Evolutionary conservation across 495 filamentous ascomycete genomes (phyloP).

Genomic region (Parmelia sp.): DNA sequence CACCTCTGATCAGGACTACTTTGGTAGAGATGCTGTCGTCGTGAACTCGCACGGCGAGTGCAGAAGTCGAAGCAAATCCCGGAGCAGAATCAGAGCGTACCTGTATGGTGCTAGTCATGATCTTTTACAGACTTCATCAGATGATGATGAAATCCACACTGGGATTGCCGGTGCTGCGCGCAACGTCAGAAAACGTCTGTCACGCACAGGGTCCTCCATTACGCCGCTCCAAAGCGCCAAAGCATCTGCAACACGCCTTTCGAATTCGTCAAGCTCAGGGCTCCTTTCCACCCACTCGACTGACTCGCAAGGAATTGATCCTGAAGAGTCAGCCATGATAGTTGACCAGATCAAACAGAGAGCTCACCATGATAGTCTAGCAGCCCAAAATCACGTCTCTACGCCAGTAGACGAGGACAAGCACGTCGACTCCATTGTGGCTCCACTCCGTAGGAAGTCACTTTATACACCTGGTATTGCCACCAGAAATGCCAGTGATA

Average conservation of each 20-base stretch:
- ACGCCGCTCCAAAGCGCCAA: constrained; percentile 22
- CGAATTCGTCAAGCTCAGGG: constrained; percentile 16
- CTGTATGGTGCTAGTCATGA: constrained; percentile 23
- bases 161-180: constrained; percentile 16
- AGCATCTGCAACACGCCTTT: constrained; percentile 22
- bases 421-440: constrained; percentile 30
- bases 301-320: constrained; percentile 15
- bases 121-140: constrained; percentile 17
- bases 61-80: constrained; percentile 24
- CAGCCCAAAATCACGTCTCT: constrained; percentile 25
- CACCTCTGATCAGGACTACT: constrained; percentile 24
- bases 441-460: constrained; percentile 43
- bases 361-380: constrained; percentile 24
- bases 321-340: constrained; percentile 20
- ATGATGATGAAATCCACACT: constrained; percentile 22
- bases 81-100: constrained; percentile 25
- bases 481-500: constrained; percentile 38
- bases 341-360: constrained; percentile 26
- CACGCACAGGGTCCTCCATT: constrained; percentile 20
- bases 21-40: constrained; percentile 18
- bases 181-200: constrained; percentile 21
- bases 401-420: constrained; percentile 26
- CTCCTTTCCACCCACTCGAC: constrained; percentile 5
- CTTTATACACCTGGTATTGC: constrained; percentile 46
- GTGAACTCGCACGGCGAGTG: constrained; percentile 22